Percentiles rank a stretch among this genome's conserved stretches.
Evolutionary conservation across 495 filamentous ascomycete species (phyloP).

Genomic region (Lasiosphaeria miniovina): DNA sequence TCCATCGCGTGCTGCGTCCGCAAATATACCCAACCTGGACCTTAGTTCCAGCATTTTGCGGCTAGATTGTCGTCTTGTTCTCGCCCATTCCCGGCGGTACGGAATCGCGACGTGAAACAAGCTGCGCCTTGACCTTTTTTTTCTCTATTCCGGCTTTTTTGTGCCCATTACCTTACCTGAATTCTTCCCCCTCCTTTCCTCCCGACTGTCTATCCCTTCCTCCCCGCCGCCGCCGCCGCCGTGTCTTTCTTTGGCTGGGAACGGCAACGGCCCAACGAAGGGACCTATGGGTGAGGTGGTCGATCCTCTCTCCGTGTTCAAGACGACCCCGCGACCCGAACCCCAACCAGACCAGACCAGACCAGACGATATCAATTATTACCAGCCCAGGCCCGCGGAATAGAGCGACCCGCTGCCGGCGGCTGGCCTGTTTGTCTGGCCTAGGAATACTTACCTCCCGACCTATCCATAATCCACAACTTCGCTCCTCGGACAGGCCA

Average conservation of each 20-base stretch:
- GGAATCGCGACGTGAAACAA: constrained; percentile 22
- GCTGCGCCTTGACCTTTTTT: constrained; percentile 15
- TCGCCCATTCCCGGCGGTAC: neutral
- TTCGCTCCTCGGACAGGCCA: too few species aligned
- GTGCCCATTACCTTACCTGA: neutral
- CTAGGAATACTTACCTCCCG: too few species aligned
- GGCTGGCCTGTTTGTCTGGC: too few species aligned
- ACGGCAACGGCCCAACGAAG: neutral
- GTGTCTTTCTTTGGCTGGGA: neutral
- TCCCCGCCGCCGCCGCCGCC: neutral
- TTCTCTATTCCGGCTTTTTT: neutral
- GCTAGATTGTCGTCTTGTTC: constrained; percentile 7
- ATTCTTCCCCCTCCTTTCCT: neutral
- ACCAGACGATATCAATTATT: neutral
- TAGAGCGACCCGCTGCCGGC: neutral
- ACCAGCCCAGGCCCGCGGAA: neutral
- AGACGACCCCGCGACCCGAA: neutral
- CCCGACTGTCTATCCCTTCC: neutral
- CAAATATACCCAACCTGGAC: constrained; percentile 25
- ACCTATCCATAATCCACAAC: too few species aligned
- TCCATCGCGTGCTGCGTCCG: constrained; percentile 18
- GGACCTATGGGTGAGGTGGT: neutral
- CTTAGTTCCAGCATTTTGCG: constrained; percentile 21
- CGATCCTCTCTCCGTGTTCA: neutral
- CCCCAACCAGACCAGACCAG: neutral